These are phyloP conservation scores for Coniferiporia sulphurascens DNA, from an alignment of 1,284 basidiomycete species.

Conservation along the genomic window DNA sequence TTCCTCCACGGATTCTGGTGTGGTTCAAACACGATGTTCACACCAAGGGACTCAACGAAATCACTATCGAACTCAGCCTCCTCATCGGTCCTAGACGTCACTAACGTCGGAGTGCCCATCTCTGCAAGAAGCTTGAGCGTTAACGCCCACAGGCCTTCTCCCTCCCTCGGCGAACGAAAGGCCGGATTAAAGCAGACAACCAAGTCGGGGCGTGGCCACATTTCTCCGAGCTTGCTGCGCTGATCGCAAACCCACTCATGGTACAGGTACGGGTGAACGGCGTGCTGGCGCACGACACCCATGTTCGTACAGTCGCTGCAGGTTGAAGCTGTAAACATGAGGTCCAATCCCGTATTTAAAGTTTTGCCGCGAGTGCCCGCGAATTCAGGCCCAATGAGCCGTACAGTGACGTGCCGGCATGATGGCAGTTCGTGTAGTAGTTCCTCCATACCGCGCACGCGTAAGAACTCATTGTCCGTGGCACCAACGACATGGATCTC, in stretches of 20 bases:
- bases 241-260: constrained; percentile 1
- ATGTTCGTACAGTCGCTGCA: neutral
- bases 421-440: constrained; percentile 4
- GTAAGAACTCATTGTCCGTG: neutral
- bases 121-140: constrained; percentile 3
- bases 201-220: neutral
- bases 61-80: neutral
- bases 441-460: neutral
- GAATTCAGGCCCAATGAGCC: constrained; percentile 2
- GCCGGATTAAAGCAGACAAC: neutral
- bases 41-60: neutral
- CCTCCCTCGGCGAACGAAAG: neutral
- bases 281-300: neutral
- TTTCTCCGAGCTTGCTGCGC: neutral
- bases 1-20: constrained; percentile 8
- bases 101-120: constrained; percentile 1
- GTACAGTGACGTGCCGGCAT: neutral
- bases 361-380: neutral
- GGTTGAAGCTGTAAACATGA: neutral
- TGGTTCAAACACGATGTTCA: neutral
- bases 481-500: constrained; percentile 5
- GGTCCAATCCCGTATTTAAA: neutral
- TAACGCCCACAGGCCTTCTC: neutral
- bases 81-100: neutral
- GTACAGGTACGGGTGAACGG: neutral